Conservation (phyloP, 1,284 basidiomycete species). For the Anthracocystis panici-leucophaei region DNA sequence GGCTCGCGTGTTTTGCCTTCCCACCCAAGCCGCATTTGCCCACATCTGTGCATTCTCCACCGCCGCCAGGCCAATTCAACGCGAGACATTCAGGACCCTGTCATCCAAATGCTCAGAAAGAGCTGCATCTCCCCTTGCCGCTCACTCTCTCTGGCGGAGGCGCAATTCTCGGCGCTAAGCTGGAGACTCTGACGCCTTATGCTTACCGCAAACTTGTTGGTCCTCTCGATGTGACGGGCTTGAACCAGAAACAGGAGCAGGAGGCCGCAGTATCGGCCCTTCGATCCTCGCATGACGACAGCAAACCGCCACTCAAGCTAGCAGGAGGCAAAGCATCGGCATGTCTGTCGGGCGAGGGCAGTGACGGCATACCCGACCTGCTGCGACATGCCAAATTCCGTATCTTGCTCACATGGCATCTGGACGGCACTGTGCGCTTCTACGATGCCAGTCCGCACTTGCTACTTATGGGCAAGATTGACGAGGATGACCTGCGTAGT, state of each 20-base stretch:
- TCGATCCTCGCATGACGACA: slow-evolving; percentile 27
- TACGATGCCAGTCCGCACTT: slow-evolving; percentile 64
- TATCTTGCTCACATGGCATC: slow-evolving; percentile 64
- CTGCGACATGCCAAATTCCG: slow-evolving; percentile 38
- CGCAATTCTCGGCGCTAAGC: slow-evolving; percentile 56
- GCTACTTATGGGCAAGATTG: slow-evolving; percentile 53
- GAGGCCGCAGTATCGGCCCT: slow-evolving; percentile 22
- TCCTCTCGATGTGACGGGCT: slow-evolving; percentile 34
- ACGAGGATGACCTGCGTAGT: slow-evolving; percentile 34
- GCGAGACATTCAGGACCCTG: background rate
- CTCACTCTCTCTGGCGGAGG: slow-evolving; percentile 57
- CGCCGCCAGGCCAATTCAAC: background rate
- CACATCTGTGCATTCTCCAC: slow-evolving; percentile 1
- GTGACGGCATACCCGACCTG: slow-evolving; percentile 33
- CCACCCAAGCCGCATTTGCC: slow-evolving; percentile 39
- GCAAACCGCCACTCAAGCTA: slow-evolving; percentile 35
- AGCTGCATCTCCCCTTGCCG: slow-evolving; percentile 58
- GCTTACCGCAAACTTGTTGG: slow-evolving; percentile 61
- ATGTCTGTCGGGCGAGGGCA: slow-evolving; percentile 27
- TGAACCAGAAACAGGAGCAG: slow-evolving; percentile 45
- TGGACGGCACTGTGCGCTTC: slow-evolving; percentile 65
- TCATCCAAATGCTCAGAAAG: slow-evolving; percentile 21
- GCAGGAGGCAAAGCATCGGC: slow-evolving; percentile 54
- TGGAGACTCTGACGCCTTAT: slow-evolving; percentile 45
- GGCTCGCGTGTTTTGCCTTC: slow-evolving; percentile 60